Evolutionary conservation across 768 basidiomycete species (phyloP).

Genomic region (Sarcodon aspratus): DNA sequence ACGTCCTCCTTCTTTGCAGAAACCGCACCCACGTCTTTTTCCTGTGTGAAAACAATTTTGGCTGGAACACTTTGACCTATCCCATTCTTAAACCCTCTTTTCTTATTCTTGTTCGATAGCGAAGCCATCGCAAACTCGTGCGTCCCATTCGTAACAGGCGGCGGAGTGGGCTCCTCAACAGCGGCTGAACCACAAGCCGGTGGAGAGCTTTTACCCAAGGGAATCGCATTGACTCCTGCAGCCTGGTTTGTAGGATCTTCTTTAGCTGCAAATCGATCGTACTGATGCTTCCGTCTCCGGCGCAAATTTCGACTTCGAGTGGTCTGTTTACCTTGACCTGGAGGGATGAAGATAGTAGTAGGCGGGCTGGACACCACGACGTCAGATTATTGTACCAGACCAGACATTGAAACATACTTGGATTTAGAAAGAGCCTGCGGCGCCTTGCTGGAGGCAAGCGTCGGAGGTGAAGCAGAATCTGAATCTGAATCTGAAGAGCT

Average conservation of each 20-base stretch:
- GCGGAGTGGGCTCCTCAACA: not conserved
- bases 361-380: not conserved
- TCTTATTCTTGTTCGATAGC: constrained; percentile 67
- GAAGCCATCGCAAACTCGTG: constrained; percentile 31
- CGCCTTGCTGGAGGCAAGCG: not conserved
- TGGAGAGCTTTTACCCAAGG: constrained; percentile 21
- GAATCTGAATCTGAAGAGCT: constrained; percentile 11
- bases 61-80: constrained; percentile 28
- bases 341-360: constrained; percentile 30
- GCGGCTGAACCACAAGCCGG: not conserved
- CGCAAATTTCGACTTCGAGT: constrained; percentile 51
- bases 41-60: constrained; percentile 43
- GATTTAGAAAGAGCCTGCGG: not conserved
- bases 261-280: constrained; percentile 13
- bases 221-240: constrained; percentile 33
- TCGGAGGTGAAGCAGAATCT: constrained; percentile 12
- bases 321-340: constrained; percentile 45
- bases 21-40: constrained; percentile 3
- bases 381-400: not conserved
- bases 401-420: not conserved
- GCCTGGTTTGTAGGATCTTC: constrained; percentile 9
- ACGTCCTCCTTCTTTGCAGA: not conserved
- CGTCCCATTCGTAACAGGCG: not conserved
- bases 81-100: constrained; percentile 49
- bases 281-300: constrained; percentile 33